phyloP scores from a whole-genome alignment of 306 rosid species.

The Datisca glomerata region DNA sequence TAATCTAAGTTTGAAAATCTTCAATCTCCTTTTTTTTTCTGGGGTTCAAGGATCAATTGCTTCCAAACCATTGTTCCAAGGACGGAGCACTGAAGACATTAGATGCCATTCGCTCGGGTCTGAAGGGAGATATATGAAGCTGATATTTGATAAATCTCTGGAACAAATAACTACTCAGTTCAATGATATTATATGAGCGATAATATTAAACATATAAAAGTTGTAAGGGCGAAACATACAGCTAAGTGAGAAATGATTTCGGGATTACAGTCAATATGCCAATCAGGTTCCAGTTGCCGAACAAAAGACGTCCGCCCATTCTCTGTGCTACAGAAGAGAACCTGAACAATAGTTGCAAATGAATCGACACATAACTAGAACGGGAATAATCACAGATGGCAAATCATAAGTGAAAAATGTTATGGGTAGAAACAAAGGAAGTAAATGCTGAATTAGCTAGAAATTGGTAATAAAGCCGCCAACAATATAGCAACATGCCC shows the following conservation, averaged over 20 bases:
- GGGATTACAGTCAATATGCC: constrained; percentile 87
- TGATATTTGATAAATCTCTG: constrained; percentile 98
- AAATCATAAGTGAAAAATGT: too few relatives aligned
- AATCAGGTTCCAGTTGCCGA: constrained; percentile 94
- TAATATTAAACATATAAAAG: neutral
- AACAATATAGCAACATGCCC: neutral
- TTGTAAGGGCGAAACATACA: constrained; percentile 29
- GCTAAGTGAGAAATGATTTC: constrained; percentile 70
- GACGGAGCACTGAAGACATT: constrained; percentile 72
- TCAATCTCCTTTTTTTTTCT: constrained; percentile 12
- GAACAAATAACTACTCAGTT: neutral
- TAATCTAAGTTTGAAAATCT: neutral
- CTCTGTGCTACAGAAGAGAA: constrained; percentile 83
- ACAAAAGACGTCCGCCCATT: constrained; percentile 85
- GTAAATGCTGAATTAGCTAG: too few relatives aligned
- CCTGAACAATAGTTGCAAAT: constrained; percentile 41
- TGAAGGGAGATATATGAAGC: constrained; percentile 59
- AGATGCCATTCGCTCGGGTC: constrained; percentile 46
- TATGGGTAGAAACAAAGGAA: too few relatives aligned
- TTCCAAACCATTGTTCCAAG: constrained; percentile 88
- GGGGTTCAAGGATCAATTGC: constrained; percentile 31
- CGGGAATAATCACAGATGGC: too few relatives aligned
- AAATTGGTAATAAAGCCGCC: too few relatives aligned
- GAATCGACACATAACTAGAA: too few relatives aligned
- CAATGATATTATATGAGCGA: neutral